A percentile compares a stretch with the other conserved stretches of the same genome.
Evolutionary conservation across 2,329 filamentous ascomycete species (phyloP).

Genomic region (Beauveria bassiana): DNA sequence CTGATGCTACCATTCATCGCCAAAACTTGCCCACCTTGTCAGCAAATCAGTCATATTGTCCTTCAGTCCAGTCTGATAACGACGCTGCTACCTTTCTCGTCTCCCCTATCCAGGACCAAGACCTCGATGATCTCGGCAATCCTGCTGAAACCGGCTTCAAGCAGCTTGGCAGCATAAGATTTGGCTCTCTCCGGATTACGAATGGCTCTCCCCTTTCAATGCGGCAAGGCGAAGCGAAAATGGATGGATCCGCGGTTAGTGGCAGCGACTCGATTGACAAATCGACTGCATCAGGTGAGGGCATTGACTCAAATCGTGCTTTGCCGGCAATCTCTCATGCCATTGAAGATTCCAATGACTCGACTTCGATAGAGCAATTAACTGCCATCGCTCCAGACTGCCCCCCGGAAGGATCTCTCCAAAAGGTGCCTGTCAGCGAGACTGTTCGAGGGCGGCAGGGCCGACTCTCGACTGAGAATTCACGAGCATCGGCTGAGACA

Average conservation of each 20-base stretch:
- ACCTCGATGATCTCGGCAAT: constrained; percentile 23
- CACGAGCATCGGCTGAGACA: neutral
- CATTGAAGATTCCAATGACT: neutral
- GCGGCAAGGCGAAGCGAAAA: constrained; percentile 22
- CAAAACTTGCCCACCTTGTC: neutral
- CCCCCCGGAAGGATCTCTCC: constrained; percentile 7
- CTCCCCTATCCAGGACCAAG: neutral
- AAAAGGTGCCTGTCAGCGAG: neutral
- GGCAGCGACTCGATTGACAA: neutral
- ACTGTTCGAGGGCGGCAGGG: neutral
- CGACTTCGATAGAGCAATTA: neutral
- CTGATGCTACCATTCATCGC: neutral
- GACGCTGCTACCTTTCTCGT: neutral
- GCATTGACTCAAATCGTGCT: constrained; percentile 8
- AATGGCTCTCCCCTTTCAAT: constrained; percentile 50
- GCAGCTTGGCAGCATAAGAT: constrained; percentile 54
- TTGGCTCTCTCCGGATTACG: constrained; percentile 54
- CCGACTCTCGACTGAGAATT: neutral
- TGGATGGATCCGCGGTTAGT: neutral
- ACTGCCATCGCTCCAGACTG: constrained; percentile 4
- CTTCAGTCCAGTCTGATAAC: neutral
- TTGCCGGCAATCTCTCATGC: neutral
- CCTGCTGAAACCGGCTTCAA: constrained; percentile 50
- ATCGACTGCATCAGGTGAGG: neutral
- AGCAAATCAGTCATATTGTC: neutral